Percentiles rank a stretch among this genome's conserved stretches.
Evolutionary conservation across 2,329 filamentous ascomycete genomes (phyloP).

Genomic region (Calonectria honghensis): DNA sequence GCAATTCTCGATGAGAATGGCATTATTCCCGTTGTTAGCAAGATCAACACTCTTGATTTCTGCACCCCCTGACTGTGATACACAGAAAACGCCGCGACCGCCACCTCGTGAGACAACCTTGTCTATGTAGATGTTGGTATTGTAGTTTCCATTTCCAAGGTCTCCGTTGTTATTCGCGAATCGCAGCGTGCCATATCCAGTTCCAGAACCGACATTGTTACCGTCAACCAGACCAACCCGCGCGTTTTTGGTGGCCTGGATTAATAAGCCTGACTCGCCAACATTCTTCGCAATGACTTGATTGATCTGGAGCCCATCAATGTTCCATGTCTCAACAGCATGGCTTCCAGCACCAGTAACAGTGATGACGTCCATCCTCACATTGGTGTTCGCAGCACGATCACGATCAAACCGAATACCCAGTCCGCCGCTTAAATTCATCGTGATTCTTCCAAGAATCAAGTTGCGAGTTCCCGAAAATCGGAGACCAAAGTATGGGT

Average conservation of each 20-base stretch:
- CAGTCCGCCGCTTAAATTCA: conserved; percentile 73
- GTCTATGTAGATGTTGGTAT: conserved; percentile 71
- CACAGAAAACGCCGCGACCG: conserved; percentile 75
- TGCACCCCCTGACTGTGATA: conserved; percentile 73
- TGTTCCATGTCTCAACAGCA: conserved; percentile 77
- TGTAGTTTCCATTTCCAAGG: conserved; percentile 68
- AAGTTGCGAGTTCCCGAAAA: conserved; percentile 72
- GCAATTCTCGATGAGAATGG: conserved; percentile 76
- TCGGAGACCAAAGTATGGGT: conserved; percentile 74
- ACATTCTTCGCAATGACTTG: conserved; percentile 72
- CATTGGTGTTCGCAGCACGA: conserved; percentile 69
- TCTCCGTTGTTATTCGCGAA: conserved; percentile 75
- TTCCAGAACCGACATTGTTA: conserved; percentile 71
- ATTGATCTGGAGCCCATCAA: conserved; percentile 71
- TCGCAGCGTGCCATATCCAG: conserved; percentile 74
- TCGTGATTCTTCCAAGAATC: conserved; percentile 69
- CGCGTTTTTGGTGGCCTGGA: conserved; percentile 73
- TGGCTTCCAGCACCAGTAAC: conserved; percentile 73
- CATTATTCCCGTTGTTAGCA: conserved; percentile 72
- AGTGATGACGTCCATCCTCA: conserved; percentile 70
- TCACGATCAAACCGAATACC: conserved; percentile 77
- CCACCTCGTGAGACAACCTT: conserved; percentile 73
- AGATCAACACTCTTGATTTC: conserved; percentile 70
- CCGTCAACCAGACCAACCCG: conserved; percentile 73
- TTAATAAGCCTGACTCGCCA: conserved; percentile 73